phyloP scores from a whole-genome alignment of 768 basidiomycete species.

The Podaxis pistillaris region DNA sequence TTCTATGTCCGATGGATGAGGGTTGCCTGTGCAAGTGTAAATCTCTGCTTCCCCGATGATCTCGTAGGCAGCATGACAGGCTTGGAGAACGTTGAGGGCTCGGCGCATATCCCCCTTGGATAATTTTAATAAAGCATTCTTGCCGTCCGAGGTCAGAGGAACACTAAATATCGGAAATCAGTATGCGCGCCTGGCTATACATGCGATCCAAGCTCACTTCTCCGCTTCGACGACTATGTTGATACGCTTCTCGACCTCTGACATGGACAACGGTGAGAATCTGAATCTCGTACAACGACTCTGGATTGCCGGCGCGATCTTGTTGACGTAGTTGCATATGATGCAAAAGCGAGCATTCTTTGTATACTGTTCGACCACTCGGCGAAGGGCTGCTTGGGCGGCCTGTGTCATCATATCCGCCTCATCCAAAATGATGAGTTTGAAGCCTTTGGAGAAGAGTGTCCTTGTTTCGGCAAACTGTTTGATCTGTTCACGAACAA shows the following conservation, averaged over 20 bases:
- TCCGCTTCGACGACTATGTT: slow-evolving; percentile 79
- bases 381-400: slow-evolving; percentile 93
- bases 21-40: slow-evolving; percentile 96
- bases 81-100: slow-evolving; percentile 94
- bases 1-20: slow-evolving; percentile 94
- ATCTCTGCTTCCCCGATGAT: slow-evolving; percentile 84
- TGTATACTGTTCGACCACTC: slow-evolving; percentile 98
- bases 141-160: slow-evolving; percentile 82
- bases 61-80: slow-evolving; percentile 97
- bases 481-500: slow-evolving; percentile 98
- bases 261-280: slow-evolving; percentile 87
- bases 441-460: slow-evolving; percentile 89
- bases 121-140: slow-evolving; percentile 87
- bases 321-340: slow-evolving; percentile 99
- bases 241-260: slow-evolving; percentile 83
- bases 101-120: slow-evolving; percentile 97
- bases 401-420: slow-evolving; percentile 99
- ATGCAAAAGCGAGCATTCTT: slow-evolving; percentile 99
- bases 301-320: slow-evolving; percentile 97
- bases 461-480: slow-evolving; percentile 97
- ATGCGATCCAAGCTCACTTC: slow-evolving; percentile 47
- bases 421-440: slow-evolving; percentile 97
- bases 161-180: slow-evolving; percentile 51
- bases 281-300: slow-evolving; percentile 97
- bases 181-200: background rate